Conservation (phyloP, 192 early-diverging fungal species). For the Rhizoclosmatium globosum region DNA sequence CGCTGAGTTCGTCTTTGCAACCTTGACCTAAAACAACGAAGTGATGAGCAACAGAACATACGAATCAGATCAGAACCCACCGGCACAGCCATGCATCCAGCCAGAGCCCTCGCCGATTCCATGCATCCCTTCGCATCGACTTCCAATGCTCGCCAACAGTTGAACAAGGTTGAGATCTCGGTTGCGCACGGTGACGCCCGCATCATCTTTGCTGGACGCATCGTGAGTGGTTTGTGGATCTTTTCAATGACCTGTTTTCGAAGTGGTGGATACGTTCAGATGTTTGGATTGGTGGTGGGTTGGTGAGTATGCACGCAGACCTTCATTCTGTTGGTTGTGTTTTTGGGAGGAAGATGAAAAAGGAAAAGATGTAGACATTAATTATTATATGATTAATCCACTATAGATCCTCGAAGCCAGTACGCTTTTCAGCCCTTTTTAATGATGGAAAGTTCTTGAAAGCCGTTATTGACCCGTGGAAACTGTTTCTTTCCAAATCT, state of each 20-base stretch:
- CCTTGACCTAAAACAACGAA: not conserved
- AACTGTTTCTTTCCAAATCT: no score
- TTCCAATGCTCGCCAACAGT: constrained; percentile 52
- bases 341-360: no score
- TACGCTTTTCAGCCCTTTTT: no score
- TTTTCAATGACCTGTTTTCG: constrained; percentile 39
- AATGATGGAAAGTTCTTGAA: no score
- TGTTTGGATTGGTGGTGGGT: no score
- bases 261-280: constrained; percentile 37
- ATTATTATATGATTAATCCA: no score
- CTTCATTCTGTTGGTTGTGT: no score
- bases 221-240: constrained; percentile 43
- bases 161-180: constrained; percentile 56
- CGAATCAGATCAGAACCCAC: not conserved
- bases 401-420: no score
- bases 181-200: constrained; percentile 50
- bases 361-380: no score
- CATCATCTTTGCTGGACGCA: constrained; percentile 50
- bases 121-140: constrained; percentile 37
- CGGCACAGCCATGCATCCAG: constrained; percentile 32
- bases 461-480: no score
- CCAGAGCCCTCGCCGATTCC: constrained; percentile 19
- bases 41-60: not conserved
- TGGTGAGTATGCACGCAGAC: no score
- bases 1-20: constrained; percentile 8